Evolutionary conservation across 208 protist genomes (phyloP), one percentile per base, ranked within the genome.

Genomic region (Crithidia sp.): DNA sequence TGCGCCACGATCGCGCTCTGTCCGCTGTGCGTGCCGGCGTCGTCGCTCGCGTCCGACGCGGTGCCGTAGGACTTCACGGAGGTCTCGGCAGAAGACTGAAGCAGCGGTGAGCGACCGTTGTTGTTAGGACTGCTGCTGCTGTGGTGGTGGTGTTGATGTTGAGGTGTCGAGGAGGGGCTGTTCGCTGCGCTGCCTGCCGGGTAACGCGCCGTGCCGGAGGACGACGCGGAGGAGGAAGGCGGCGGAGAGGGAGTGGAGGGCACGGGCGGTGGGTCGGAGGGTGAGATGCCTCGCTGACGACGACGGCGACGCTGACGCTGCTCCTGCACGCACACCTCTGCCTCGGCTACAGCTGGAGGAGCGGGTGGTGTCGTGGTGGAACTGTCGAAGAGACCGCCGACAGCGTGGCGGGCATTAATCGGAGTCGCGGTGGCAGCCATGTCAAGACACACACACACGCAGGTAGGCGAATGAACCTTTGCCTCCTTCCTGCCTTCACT

Each of bases 31-130:
- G 43, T 50, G 63, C 54, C 44, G 4, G 62, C 62, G 49, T 49
- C 56, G 64, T 70, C 64, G 56, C 63, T 71, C 17, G 44, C 14
- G 43, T 70, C 63, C 3, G 62, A 71, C 7, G 71, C 43, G 19
- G 65, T 71, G 9, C 71, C 71, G 64, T 76, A 76, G 7, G 56
- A 66, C 71, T 76, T 76, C 9, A 57, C 8, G 5, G 55, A 39
- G 7, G 14, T 0, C 16, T 3, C n/a, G 10, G 49, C 37, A 13
- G 54, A n/a, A 0, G 63, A 53, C 52, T 49, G 63, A 47, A 66
- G 56, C 44, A 65, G 59, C 47, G 56, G 71, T 10, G 54, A 36
- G 55, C 16, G 10, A 17, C 71, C 63, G 9, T 14, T 56, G 62
- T 45, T 12, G 17, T 5, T 19, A 14, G 28, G 28, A 28, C 16